These are phyloP conservation scores for Plasmodium gonderi DNA, from an alignment of 169 alveolate species.

Conservation along the genomic window DNA sequence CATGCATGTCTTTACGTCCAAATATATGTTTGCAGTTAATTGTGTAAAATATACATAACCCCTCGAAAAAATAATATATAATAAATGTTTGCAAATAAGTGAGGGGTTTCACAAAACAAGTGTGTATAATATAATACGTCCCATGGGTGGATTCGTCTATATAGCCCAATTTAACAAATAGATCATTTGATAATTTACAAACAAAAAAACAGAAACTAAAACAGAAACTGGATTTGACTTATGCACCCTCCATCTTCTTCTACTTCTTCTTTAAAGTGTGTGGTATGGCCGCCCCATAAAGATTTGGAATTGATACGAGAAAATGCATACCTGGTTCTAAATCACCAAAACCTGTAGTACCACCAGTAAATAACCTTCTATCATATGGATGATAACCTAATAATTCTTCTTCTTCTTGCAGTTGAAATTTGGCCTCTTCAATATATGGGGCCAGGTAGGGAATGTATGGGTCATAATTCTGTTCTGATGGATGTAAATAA, in stretches of 20 bases:
- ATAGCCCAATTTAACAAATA: background rate
- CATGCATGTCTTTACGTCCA: background rate
- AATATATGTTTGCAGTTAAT: background rate
- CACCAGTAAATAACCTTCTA: conserved; percentile 86
- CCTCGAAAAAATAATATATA: background rate
- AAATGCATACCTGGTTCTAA: conserved; percentile 87
- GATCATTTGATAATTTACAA: background rate
- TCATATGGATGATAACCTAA: conserved; percentile 90
- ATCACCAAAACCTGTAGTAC: conserved; percentile 87
- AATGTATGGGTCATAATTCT: conserved; percentile 89
- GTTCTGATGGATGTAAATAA: conserved; percentile 84
- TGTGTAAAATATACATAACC: background rate
- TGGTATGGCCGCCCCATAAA: conserved; percentile 84
- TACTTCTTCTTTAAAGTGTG: conserved; percentile 44
- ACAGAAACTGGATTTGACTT: too few relatives aligned
- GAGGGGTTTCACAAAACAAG: background rate
- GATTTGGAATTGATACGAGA: conserved; percentile 83
- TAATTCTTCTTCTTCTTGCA: conserved; percentile 91
- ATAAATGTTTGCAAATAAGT: background rate
- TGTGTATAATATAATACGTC: background rate
- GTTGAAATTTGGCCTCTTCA: conserved; percentile 91
- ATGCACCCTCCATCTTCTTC: too few relatives aligned
- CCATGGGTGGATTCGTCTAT: background rate
- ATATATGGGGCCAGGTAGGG: conserved; percentile 91
- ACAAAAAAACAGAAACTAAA: background rate